Conservation (phyloP, 2,329 filamentous ascomycete species). For the Annulohypoxylon truncatum region DNA sequence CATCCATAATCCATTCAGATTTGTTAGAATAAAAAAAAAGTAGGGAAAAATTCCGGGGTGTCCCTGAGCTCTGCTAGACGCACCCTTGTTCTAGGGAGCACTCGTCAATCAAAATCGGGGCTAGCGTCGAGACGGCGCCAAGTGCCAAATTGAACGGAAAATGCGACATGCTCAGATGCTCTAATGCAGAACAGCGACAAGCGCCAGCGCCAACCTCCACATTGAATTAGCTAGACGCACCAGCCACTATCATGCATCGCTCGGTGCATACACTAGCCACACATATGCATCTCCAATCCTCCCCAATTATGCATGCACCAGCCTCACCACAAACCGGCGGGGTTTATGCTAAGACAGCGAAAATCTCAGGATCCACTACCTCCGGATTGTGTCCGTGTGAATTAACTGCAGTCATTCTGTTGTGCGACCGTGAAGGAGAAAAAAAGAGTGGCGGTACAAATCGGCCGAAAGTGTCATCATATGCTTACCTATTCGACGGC, state of each 20-base stretch:
- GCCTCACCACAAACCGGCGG: conserved; percentile 8
- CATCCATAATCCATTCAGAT: not conserved
- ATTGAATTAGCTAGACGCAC: not conserved
- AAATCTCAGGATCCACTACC: conserved; percentile 15
- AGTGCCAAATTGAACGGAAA: conserved; percentile 12
- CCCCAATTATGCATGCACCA: conserved; percentile 11
- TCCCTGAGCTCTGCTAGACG: conserved; percentile 5
- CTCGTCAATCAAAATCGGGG: conserved; percentile 13
- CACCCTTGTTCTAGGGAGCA: conserved; percentile 25
- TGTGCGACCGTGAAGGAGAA: conserved; percentile 26
- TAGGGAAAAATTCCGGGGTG: conserved; percentile 28
- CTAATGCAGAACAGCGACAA: conserved; percentile 25
- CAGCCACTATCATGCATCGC: conserved; percentile 15
- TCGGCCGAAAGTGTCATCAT: conserved; percentile 21
- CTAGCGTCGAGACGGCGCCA: conserved; percentile 19
- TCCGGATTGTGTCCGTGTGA: conserved; percentile 15
- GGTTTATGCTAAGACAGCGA: not conserved
- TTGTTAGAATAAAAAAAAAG: conserved; percentile 12
- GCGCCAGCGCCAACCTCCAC: not conserved
- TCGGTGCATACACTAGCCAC: conserved; percentile 17
- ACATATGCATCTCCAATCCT: not conserved
- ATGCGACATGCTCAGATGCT: not conserved
- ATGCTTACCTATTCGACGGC: conserved; percentile 28
- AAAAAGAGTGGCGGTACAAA: conserved; percentile 20
- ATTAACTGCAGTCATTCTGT: conserved; percentile 15